Percentiles rank a stretch among this genome's conserved stretches.
phyloP scores from a whole-genome alignment of 768 basidiomycete genomes.

The Hydnomerulius pinastri region DNA sequence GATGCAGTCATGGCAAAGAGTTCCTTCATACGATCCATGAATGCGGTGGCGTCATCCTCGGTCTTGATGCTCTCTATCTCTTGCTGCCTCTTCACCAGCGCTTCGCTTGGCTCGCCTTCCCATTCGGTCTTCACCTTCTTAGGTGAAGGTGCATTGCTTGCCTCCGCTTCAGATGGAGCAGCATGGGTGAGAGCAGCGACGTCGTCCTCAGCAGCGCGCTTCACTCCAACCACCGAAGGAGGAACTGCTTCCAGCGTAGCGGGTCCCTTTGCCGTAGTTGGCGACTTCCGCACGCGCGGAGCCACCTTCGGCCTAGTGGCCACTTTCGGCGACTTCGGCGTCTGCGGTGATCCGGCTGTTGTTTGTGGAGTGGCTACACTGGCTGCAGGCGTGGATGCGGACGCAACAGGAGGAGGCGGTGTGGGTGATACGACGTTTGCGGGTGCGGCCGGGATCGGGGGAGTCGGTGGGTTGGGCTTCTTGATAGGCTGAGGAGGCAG shows the following conservation, averaged over 20 bases:
- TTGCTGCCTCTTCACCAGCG: conserved; percentile 41
- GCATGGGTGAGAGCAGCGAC: conserved; percentile 26
- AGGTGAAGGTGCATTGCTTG: conserved; percentile 60
- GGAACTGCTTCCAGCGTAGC: conserved; percentile 38
- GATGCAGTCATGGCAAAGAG: conserved; percentile 53
- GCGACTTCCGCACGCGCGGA: conserved; percentile 31
- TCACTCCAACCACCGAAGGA: conserved; percentile 31
- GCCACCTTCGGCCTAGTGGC: conserved; percentile 45
- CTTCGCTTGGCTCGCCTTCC: conserved; percentile 61
- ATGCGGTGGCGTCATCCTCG: conserved; percentile 63
- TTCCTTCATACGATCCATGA: conserved; percentile 66
- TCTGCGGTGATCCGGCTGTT: conserved; percentile 57
- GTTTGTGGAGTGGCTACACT: conserved; percentile 42
- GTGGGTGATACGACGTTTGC: conserved; percentile 34
- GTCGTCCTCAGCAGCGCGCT: conserved; percentile 38
- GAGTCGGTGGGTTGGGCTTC: conserved; percentile 26
- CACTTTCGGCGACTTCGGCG: conserved; percentile 66
- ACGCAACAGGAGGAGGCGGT: conserved; percentile 45
- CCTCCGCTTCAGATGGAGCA: conserved; percentile 33
- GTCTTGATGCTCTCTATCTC: conserved; percentile 54
- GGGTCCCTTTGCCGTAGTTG: conserved; percentile 32
- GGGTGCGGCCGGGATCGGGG: conserved; percentile 18
- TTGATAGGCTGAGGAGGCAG: conserved; percentile 14
- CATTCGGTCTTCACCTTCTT: conserved; percentile 74
- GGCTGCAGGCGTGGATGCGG: conserved; percentile 54